Conservation (phyloP, 140 eudicot species). For the Flaveria floridana region DNA sequence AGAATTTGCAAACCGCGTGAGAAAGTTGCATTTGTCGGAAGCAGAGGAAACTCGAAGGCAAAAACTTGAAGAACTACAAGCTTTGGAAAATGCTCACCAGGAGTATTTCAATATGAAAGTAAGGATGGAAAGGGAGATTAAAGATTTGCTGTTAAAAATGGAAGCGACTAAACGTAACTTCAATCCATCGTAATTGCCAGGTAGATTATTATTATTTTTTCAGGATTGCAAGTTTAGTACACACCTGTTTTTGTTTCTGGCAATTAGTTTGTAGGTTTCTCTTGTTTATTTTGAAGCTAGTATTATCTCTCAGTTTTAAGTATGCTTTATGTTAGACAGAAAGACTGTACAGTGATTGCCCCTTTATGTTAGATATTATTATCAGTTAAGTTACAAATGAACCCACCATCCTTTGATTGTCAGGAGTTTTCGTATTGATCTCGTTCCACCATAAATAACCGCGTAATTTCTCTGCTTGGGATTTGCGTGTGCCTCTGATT, state of each 20-base stretch:
- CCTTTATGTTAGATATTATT: slow-evolving; percentile 31
- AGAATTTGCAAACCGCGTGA: slow-evolving; percentile 55
- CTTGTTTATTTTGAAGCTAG: slow-evolving; percentile 24
- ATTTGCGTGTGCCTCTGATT: not conserved
- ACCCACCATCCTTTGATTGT: not conserved
- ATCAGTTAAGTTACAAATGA: slow-evolving; percentile 28
- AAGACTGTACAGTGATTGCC: slow-evolving; percentile 45
- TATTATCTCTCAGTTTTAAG: not conserved
- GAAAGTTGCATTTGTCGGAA: slow-evolving; percentile 64
- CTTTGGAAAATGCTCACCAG: slow-evolving; percentile 67
- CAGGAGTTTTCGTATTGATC: too few relatives aligned
- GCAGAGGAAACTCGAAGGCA: slow-evolving; percentile 77
- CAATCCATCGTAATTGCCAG: slow-evolving; percentile 31
- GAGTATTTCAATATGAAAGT: slow-evolving; percentile 81
- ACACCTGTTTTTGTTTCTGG: slow-evolving; percentile 20
- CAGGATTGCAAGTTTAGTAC: slow-evolving; percentile 25
- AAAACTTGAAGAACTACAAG: slow-evolving; percentile 67
- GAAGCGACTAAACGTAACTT: slow-evolving; percentile 85
- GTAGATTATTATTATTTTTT: slow-evolving; percentile 18
- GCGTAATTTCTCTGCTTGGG: too few relatives aligned
- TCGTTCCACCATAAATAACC: too few relatives aligned
- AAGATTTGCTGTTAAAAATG: slow-evolving; percentile 81
- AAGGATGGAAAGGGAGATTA: slow-evolving; percentile 87
- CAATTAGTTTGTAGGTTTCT: slow-evolving; percentile 32
- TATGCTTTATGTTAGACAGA: slow-evolving; percentile 38